A percentile compares a stretch with the other conserved stretches of the same genome.
These are phyloP conservation scores for Hanseniaspora taiwanica DNA, from an alignment of 805 yeast genomes.

Conservation along the genomic window DNA sequence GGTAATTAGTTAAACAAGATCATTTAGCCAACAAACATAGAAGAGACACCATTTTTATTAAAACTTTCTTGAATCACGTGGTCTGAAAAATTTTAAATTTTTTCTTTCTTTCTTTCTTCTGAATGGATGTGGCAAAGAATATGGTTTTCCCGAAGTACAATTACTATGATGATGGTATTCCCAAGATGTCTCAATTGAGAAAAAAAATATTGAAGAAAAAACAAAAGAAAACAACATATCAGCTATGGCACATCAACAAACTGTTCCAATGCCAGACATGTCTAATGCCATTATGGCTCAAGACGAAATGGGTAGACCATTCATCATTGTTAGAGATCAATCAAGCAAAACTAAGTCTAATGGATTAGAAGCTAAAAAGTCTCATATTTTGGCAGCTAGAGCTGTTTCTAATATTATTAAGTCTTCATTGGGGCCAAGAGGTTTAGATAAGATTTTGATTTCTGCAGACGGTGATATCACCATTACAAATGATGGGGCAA, in stretches of 20 bases:
- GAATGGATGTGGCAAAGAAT: too few species aligned
- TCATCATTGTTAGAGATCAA: conserved; percentile 88
- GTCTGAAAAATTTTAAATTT: not conserved
- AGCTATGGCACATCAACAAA: not conserved
- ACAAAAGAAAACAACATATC: not conserved
- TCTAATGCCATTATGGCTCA: conserved; percentile 98
- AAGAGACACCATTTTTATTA: not conserved
- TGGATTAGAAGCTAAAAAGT: conserved; percentile 67
- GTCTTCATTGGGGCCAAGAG: conserved; percentile 94
- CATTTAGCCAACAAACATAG: not conserved
- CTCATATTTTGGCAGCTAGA: conserved; percentile 89
- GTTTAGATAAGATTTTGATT: conserved; percentile 90
- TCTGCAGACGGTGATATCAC: conserved; percentile 97
- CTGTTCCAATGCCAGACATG: conserved; percentile 57
- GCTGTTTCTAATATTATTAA: conserved; percentile 86
- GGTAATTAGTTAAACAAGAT: not conserved
- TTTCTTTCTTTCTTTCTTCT: not conserved
- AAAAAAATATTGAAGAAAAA: not conserved
- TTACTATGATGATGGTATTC: not conserved
- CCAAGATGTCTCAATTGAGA: too few species aligned
- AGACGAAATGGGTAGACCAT: conserved; percentile 98
- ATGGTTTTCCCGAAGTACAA: not conserved
- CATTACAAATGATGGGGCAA: conserved; percentile 97
- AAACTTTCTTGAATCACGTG: not conserved
- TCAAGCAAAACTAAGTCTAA: conserved; percentile 51